These are phyloP conservation scores for Penicillium manginii DNA, from an alignment of 495 filamentous ascomycete genomes.

Conservation along the genomic window DNA sequence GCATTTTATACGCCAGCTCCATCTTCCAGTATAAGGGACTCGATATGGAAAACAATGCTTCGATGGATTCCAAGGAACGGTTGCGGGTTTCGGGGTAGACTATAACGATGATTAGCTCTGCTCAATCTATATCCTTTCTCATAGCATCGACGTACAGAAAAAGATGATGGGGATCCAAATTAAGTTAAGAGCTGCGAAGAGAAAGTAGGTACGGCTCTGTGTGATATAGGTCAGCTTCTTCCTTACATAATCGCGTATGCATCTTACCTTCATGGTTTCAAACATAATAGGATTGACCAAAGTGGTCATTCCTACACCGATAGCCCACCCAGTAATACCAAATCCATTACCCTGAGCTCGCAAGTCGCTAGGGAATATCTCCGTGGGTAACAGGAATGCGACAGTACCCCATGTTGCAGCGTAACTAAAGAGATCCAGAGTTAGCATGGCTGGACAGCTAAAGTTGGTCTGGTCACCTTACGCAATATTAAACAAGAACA, in stretches of 20 bases:
- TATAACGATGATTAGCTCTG: conserved; percentile 11
- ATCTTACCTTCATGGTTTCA: conserved; percentile 12
- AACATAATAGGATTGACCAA: conserved; percentile 58
- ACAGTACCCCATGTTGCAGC: conserved; percentile 60
- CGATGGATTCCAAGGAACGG: conserved; percentile 60
- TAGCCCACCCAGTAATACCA: conserved; percentile 61
- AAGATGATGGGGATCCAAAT: conserved; percentile 56
- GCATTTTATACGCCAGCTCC: conserved; percentile 39
- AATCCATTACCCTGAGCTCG: conserved; percentile 60
- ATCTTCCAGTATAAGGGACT: conserved; percentile 45
- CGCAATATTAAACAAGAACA: conserved; percentile 57
- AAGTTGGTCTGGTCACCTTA: conserved; percentile 8
- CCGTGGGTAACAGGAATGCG: conserved; percentile 56
- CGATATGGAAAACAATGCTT: conserved; percentile 50
- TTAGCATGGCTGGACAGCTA: not conserved
- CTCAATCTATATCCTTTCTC: not conserved
- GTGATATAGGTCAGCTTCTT: conserved; percentile 25
- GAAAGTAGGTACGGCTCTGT: conserved; percentile 53
- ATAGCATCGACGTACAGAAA: conserved; percentile 29
- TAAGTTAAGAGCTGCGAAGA: conserved; percentile 56
- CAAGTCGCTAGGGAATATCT: conserved; percentile 56
- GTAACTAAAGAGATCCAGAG: conserved; percentile 29
- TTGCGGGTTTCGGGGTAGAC: conserved; percentile 63
- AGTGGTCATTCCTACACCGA: conserved; percentile 58
- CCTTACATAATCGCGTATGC: not conserved